Conservation (phyloP, 257 asterid species). For the Gardenia jasminoides region DNA sequence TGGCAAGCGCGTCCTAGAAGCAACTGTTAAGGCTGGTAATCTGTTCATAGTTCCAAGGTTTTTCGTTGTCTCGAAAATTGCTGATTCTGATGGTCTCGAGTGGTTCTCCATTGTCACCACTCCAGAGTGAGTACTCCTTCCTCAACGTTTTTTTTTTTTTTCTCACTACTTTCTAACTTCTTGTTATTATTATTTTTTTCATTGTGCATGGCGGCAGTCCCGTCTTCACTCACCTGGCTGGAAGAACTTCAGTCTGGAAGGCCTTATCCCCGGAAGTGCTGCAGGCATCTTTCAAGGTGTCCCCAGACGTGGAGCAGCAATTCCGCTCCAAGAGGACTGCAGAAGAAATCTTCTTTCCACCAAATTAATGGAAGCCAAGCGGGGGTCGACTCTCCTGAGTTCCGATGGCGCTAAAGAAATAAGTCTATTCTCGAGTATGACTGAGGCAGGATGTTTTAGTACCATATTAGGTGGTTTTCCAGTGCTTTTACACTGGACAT, state of each 20-base stretch:
- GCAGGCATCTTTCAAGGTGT: slow-evolving; percentile 58
- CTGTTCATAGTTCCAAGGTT: slow-evolving; percentile 77
- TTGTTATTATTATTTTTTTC: neutral
- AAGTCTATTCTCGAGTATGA: neutral
- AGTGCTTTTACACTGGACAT: no score
- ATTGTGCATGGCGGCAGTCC: slow-evolving; percentile 37
- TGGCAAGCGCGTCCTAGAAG: slow-evolving; percentile 68
- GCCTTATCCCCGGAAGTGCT: slow-evolving; percentile 58
- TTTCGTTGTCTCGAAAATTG: slow-evolving; percentile 82
- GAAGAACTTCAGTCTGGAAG: slow-evolving; percentile 65
- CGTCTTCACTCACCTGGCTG: slow-evolving; percentile 59
- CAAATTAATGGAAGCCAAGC: slow-evolving; percentile 29
- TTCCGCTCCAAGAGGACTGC: slow-evolving; percentile 68
- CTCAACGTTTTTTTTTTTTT: neutral
- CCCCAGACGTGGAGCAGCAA: slow-evolving; percentile 55
- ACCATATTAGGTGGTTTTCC: no score
- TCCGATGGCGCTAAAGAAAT: neutral
- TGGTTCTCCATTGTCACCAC: slow-evolving; percentile 95
- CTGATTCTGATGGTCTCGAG: slow-evolving; percentile 74
- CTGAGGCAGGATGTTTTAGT: neutral
- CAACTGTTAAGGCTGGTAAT: slow-evolving; percentile 55
- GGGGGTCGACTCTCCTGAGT: no score
- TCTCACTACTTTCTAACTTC: neutral
- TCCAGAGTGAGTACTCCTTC: slow-evolving; percentile 52
- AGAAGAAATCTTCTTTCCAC: slow-evolving; percentile 84